Evolutionary conservation across 371 early-diverging fungal genomes (phyloP).

Genomic region (Saksenaea oblongispora): DNA sequence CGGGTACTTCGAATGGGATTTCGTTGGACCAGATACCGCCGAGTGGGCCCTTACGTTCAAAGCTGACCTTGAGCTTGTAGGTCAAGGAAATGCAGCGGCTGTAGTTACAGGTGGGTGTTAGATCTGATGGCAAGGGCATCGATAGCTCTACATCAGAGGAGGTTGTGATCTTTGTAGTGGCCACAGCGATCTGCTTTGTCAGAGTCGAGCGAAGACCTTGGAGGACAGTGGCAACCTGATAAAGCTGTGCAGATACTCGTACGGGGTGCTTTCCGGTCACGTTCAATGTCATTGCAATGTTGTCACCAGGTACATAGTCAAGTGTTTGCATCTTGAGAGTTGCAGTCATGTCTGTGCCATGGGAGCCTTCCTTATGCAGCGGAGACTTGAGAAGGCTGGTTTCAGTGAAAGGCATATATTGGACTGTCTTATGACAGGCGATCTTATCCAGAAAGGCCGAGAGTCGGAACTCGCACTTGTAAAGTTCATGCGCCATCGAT

Average conservation of each 20-base stretch:
- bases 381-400: slow-evolving; percentile 31
- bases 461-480: slow-evolving; percentile 31
- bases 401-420: slow-evolving; percentile 41
- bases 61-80: slow-evolving; percentile 22
- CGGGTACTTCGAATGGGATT: slow-evolving; percentile 20
- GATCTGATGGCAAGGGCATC: slow-evolving; percentile 22
- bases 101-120: slow-evolving; percentile 32
- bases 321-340: slow-evolving; percentile 22
- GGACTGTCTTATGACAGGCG: slow-evolving; percentile 12
- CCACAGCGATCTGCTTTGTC: not conserved
- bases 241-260: slow-evolving; percentile 1
- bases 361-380: not conserved
- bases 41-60: slow-evolving; percentile 14
- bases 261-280: not conserved
- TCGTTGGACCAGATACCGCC: slow-evolving; percentile 18
- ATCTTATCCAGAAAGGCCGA: slow-evolving; percentile 26
- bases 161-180: slow-evolving; percentile 2
- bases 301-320: slow-evolving; percentile 35
- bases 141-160: slow-evolving; percentile 5
- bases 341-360: slow-evolving; percentile 5
- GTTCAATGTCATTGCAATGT: slow-evolving; percentile 7
- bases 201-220: not conserved
- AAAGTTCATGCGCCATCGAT: slow-evolving; percentile 23
- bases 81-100: slow-evolving; percentile 24
- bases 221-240: slow-evolving; percentile 10